Conservation (phyloP, 805 yeast genomes). For the Monosporozyma yasuniensis region DNA sequence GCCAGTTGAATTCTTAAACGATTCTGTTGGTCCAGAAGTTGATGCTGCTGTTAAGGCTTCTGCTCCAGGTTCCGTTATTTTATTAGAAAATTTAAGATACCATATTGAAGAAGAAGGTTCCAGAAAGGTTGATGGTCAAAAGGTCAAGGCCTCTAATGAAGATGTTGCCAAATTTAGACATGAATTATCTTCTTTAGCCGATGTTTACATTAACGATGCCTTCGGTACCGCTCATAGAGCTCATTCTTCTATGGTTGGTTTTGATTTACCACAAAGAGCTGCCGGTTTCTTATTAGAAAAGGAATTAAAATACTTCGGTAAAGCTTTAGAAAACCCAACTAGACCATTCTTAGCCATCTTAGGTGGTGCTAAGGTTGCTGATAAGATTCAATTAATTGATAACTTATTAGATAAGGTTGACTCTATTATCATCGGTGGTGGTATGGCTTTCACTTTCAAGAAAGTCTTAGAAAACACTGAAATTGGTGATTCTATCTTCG, state of each 20-base stretch:
- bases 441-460: conserved; percentile 99
- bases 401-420: conserved; percentile 94
- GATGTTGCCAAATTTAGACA: conserved; percentile 82
- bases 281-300: conserved; percentile 98
- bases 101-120: conserved; percentile 97
- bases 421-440: conserved; percentile 94
- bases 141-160: conserved; percentile 84
- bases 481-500: conserved; percentile 90
- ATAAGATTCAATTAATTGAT: conserved; percentile 97
- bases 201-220: conserved; percentile 95
- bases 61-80: conserved; percentile 70
- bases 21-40: conserved; percentile 89
- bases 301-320: conserved; percentile 94
- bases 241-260: conserved; percentile 98
- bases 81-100: conserved; percentile 95
- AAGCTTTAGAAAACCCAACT: conserved; percentile 95
- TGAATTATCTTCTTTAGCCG: conserved; percentile 86
- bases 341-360: conserved; percentile 98
- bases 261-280: conserved; percentile 69
- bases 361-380: conserved; percentile 99
- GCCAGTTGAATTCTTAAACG: conserved; percentile 73
- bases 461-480: conserved; percentile 78
- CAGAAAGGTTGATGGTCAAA: conserved; percentile 83
- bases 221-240: conserved; percentile 99
- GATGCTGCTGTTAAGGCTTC: conserved; percentile 70